phyloP scores from a whole-genome alignment of 2,329 filamentous ascomycete species.

The Stagonosporopsis chrysanthemi region DNA sequence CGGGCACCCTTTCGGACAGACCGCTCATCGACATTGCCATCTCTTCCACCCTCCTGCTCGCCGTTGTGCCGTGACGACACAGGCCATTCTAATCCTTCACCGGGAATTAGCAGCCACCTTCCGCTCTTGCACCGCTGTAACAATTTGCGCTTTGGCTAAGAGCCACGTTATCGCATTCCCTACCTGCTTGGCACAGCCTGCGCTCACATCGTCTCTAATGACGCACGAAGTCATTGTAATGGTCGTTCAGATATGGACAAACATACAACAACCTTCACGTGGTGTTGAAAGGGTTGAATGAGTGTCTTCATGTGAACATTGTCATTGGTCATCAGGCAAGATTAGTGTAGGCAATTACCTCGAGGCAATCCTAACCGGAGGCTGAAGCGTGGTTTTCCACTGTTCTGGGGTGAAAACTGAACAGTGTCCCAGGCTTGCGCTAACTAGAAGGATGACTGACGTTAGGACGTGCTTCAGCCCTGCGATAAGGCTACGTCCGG shows the following conservation, averaged over 20 bases:
- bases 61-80: slow-evolving; percentile 4
- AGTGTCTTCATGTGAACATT: background rate
- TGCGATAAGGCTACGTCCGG: slow-evolving; percentile 20
- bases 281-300: background rate
- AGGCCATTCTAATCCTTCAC: slow-evolving; percentile 7
- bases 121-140: slow-evolving; percentile 1
- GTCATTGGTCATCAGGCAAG: background rate
- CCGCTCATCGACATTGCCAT: slow-evolving; percentile 12
- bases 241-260: background rate
- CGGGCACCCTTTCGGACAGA: background rate
- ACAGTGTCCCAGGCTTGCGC: slow-evolving; percentile 12
- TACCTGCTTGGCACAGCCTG: slow-evolving; percentile 3
- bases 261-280: background rate
- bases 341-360: background rate
- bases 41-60: slow-evolving; percentile 13
- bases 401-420: slow-evolving; percentile 4
- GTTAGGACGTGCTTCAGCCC: slow-evolving; percentile 12
- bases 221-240: background rate
- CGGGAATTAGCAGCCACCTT: slow-evolving; percentile 7
- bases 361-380: background rate
- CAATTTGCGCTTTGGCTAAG: slow-evolving; percentile 1
- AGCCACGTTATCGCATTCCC: background rate
- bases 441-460: slow-evolving; percentile 2
- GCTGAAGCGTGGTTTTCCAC: slow-evolving; percentile 6
- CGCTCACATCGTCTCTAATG: slow-evolving; percentile 1